Base-by-base conservation (phyloP, 257 asterid genomes). In the Solanum virginianum region DNA sequence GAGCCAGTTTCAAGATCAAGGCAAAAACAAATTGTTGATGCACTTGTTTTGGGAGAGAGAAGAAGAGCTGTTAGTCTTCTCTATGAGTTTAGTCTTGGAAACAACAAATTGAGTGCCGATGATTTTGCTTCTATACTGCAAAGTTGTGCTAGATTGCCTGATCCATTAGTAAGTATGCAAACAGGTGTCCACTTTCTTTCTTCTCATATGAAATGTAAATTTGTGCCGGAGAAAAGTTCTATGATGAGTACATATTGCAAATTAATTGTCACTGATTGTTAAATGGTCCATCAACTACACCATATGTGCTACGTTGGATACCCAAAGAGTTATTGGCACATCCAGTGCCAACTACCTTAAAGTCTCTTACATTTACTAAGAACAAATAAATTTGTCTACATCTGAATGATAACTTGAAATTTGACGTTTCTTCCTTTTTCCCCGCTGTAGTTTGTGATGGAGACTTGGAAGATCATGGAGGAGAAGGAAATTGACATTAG, bases 401-500 rank as follows among this genome's bases (percentile, higher is more conserved):
- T 53, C 49, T 26, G 82, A 79, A 53, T 41, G 13, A 26, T 66
- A 39, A 47, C 24, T 49, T 83, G 54, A 77, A 20, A 36, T 54
- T 77, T 22, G 65, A n/a, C 22, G 13, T 29, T 11, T 29, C 12
- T 60, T 81, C 9, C 47, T 57, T 84, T 10, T 68, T 65, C 83
- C 49, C 18, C 18, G 86, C 69, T 92, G 94, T 94, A 95, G 98
- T 96, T 96, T 90, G 97, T 90, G 49, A 79, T 91, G 93, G 95
- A 93, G 88, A 91, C 94, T 24, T 94, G 98, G 96, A 93, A 87
- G 74, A 80, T 89, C 85, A 93, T 93, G 97, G 85, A 82, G 90
- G 97, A 92, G 80, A 93, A 91, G 86, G 91, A 89, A 85, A 89
- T 96, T 71, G 83, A 88, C 72, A 69, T 89, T 79, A 90, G 88